A percentile compares a stretch with the other conserved stretches of the same genome.
Conservation (phyloP, 1,139 yeast species). For the Eremothecium sinecaudum region DNA sequence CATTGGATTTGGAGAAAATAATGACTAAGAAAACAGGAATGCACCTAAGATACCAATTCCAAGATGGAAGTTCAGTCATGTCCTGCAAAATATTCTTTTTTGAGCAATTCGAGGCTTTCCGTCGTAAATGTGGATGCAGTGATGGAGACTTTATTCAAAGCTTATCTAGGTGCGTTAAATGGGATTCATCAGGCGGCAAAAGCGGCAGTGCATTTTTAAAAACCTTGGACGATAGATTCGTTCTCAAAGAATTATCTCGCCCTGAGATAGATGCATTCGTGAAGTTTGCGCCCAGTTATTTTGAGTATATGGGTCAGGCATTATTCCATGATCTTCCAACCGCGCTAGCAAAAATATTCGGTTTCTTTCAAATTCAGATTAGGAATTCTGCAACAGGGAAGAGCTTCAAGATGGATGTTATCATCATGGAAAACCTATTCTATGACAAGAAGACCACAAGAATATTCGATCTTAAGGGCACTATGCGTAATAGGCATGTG, state of each 20-base stretch:
- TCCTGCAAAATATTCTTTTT: constrained; percentile 93
- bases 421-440: constrained; percentile 92
- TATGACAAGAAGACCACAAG: constrained; percentile 76
- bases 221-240: constrained; percentile 80
- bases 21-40: constrained; percentile 79
- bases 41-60: constrained; percentile 84
- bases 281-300: constrained; percentile 91
- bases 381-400: constrained; percentile 69
- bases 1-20: constrained; percentile 42
- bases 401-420: constrained; percentile 75
- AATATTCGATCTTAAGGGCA: constrained; percentile 92
- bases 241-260: constrained; percentile 81
- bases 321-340: constrained; percentile 91
- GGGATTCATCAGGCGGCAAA: constrained; percentile 96
- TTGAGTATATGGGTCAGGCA: constrained; percentile 92
- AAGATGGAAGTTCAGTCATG: constrained; percentile 71
- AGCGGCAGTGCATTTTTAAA: constrained; percentile 91
- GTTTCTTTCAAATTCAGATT: constrained; percentile 87
- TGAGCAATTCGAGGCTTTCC: constrained; percentile 91
- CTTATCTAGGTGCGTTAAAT: constrained; percentile 81
- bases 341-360: constrained; percentile 87
- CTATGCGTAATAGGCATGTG: constrained; percentile 95
- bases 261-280: constrained; percentile 89
- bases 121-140: constrained; percentile 66
- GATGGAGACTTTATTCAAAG: constrained; percentile 76